phyloP scores from a whole-genome alignment of 2,329 filamentous ascomycete species.

The Pseudopyricularia cyperi region DNA sequence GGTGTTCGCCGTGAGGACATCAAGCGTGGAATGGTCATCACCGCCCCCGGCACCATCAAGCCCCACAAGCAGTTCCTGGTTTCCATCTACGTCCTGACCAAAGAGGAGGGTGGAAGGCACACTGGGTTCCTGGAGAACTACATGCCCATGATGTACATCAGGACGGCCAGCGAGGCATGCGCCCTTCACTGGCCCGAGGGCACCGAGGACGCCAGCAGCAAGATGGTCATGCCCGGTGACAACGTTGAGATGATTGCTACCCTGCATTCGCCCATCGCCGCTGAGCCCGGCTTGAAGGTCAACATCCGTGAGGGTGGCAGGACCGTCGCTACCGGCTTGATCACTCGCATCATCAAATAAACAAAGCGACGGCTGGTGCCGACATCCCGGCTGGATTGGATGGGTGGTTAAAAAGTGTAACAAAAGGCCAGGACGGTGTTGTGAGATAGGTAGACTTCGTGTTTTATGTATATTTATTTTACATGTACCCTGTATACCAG shows the following conservation, averaged over 20 bases:
- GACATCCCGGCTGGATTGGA: neutral
- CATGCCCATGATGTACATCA: constrained; percentile 89
- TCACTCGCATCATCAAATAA: constrained; percentile 59
- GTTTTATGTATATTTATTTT: neutral
- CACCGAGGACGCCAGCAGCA: constrained; percentile 54
- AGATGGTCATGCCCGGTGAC: constrained; percentile 96
- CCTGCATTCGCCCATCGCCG: constrained; percentile 71
- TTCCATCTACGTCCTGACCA: constrained; percentile 92
- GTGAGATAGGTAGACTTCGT: neutral
- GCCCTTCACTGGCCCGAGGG: constrained; percentile 79
- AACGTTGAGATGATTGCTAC: constrained; percentile 95
- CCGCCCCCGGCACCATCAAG: constrained; percentile 70
- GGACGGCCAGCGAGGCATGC: constrained; percentile 74
- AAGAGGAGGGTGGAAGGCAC: constrained; percentile 96
- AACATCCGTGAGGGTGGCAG: constrained; percentile 96
- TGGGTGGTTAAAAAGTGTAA: neutral
- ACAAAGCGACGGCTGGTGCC: neutral
- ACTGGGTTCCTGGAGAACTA: constrained; percentile 95
- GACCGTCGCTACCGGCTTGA: constrained; percentile 72
- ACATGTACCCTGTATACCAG: neutral
- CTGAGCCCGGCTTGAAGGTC: constrained; percentile 90
- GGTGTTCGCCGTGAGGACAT: constrained; percentile 95
- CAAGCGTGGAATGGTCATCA: constrained; percentile 86
- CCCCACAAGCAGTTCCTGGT: constrained; percentile 84
- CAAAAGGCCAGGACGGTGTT: neutral